These are phyloP conservation scores for Nigrospora osmanthi DNA, from an alignment of 2,329 filamentous ascomycete genomes.

Conservation along the genomic window DNA sequence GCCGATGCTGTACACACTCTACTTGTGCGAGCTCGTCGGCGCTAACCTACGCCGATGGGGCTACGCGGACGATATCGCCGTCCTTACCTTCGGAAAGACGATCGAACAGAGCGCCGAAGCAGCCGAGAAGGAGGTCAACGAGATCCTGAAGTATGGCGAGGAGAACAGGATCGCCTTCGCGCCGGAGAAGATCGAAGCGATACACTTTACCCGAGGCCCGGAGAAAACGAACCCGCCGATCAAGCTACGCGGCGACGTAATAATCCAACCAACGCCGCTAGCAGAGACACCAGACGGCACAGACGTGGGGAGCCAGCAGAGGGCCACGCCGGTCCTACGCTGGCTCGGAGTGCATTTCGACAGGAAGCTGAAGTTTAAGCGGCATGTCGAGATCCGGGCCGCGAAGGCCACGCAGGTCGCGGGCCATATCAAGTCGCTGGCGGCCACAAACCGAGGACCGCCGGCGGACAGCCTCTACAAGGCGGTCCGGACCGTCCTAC, in stretches of 20 bases:
- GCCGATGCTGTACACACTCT: slow-evolving; percentile 4
- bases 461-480: neutral
- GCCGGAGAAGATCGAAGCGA: slow-evolving; percentile 12
- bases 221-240: slow-evolving; percentile 1
- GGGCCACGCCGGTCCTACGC: slow-evolving; percentile 3
- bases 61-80: slow-evolving; percentile 11
- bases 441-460: neutral
- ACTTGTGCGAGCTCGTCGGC: slow-evolving; percentile 1
- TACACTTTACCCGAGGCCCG: slow-evolving; percentile 9
- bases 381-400: slow-evolving; percentile 8
- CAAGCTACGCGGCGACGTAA: slow-evolving; percentile 1
- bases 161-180: slow-evolving; percentile 11
- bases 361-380: slow-evolving; percentile 6
- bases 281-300: neutral
- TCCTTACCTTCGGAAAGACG: slow-evolving; percentile 7
- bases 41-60: slow-evolving; percentile 4
- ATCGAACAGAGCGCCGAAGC: slow-evolving; percentile 6
- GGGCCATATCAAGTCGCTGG: neutral
- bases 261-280: neutral
- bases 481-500: neutral
- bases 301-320: too few species aligned
- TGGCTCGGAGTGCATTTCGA: slow-evolving; percentile 14
- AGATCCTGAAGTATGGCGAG: slow-evolving; percentile 8
- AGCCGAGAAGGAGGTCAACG: slow-evolving; percentile 4
- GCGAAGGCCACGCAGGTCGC: slow-evolving; percentile 7